phyloP scores from a whole-genome alignment of 768 basidiomycete species.

The Lactifluus hygrophoroides region DNA sequence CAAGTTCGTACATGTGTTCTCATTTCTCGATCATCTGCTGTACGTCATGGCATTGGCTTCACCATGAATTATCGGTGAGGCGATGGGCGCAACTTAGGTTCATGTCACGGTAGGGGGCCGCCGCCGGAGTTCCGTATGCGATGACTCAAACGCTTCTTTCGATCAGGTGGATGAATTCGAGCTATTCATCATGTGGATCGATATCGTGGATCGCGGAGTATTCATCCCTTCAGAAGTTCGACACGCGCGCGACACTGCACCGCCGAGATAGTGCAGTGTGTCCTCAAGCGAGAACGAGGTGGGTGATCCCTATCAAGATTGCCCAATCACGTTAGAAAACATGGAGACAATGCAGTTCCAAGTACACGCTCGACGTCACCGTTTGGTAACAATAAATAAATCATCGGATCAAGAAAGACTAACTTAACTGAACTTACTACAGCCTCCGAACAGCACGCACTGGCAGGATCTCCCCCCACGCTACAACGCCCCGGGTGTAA shows the following conservation, averaged over 20 bases:
- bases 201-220: neutral
- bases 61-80: slow-evolving; percentile 2
- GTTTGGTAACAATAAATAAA: too few relatives aligned
- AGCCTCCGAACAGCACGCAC: too few relatives aligned
- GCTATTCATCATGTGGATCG: neutral
- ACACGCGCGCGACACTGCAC: neutral
- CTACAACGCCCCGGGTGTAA: too few relatives aligned
- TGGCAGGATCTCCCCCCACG: too few relatives aligned
- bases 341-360: neutral
- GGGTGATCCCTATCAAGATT: neutral
- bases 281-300: neutral
- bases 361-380: too few relatives aligned
- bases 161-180: neutral
- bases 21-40: neutral
- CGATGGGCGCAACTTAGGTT: neutral
- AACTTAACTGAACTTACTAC: too few relatives aligned
- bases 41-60: neutral
- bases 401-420: too few relatives aligned
- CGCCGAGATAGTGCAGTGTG: too few relatives aligned
- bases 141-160: neutral
- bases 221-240: neutral
- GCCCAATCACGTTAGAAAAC: neutral
- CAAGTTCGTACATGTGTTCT: neutral
- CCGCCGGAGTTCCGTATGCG: neutral
- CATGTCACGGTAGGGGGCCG: too few relatives aligned